phyloP scores from a whole-genome alignment of 2,329 filamentous ascomycete genomes.

The Cladorrhinum sp. region DNA sequence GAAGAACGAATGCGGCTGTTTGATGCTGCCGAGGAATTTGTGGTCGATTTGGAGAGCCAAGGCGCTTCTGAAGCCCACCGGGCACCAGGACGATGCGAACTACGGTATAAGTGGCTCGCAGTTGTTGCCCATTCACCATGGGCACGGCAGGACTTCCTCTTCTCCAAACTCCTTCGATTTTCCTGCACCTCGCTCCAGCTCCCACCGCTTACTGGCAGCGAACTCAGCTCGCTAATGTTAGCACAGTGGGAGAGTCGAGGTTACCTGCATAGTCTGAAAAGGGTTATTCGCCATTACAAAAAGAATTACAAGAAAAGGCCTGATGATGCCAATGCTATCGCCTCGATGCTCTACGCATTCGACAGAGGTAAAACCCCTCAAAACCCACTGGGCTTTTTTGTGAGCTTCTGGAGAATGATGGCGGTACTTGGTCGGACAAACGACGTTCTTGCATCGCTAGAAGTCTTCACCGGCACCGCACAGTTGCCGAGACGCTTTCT shows the following conservation, averaged over 20 bases:
- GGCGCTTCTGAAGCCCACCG: neutral
- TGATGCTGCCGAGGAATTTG: constrained; percentile 12
- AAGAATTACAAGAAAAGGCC: constrained; percentile 12
- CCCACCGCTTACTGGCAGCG: constrained; percentile 17
- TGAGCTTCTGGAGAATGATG: constrained; percentile 25
- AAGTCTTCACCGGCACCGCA: constrained; percentile 12
- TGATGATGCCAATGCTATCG: constrained; percentile 21
- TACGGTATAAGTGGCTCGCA: constrained; percentile 29
- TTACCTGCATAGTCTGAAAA: constrained; percentile 18
- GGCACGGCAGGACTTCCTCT: constrained; percentile 19
- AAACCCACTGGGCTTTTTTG: constrained; percentile 11
- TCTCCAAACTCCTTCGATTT: constrained; percentile 15
- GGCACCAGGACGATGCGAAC: neutral
- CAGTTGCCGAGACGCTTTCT: constrained; percentile 15
- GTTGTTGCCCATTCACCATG: constrained; percentile 25
- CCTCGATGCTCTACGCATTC: constrained; percentile 28
- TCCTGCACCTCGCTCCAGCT: constrained; percentile 16
- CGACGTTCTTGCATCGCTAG: constrained; percentile 22
- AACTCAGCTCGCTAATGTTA: constrained; percentile 31
- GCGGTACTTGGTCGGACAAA: constrained; percentile 16
- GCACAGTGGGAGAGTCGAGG: constrained; percentile 33
- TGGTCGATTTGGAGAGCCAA: neutral
- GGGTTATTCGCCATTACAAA: constrained; percentile 15
- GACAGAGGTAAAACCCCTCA: neutral
- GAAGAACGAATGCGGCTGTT: constrained; percentile 7